Percentiles rank a stretch among this genome's conserved stretches.
Conservation (phyloP, 352 stramenopile species). For the Globisporangium parvum region DNA sequence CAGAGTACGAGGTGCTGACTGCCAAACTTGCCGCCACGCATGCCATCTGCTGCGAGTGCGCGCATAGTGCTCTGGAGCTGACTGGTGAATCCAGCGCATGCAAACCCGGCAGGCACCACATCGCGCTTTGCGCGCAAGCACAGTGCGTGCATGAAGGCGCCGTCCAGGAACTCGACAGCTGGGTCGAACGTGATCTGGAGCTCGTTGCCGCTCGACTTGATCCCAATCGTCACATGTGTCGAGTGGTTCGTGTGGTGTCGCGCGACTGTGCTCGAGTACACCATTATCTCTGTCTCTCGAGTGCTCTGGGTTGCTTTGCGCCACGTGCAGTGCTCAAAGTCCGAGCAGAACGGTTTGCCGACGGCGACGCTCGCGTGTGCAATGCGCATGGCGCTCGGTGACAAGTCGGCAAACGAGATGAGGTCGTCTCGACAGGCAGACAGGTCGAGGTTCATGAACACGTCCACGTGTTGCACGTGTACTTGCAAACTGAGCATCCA, state of each 20-base stretch:
- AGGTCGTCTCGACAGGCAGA: slow-evolving; percentile 6
- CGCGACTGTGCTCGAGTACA: neutral
- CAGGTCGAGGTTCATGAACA: slow-evolving; percentile 18
- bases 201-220: neutral
- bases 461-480: slow-evolving; percentile 7
- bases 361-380: slow-evolving; percentile 16
- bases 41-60: neutral
- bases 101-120: neutral
- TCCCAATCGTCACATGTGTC: neutral
- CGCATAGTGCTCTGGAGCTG: slow-evolving; percentile 1
- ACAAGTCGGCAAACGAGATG: slow-evolving; percentile 21
- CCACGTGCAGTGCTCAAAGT: slow-evolving; percentile 6
- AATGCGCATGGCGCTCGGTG: slow-evolving; percentile 13
- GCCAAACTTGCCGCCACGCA: slow-evolving; percentile 2
- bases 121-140: slow-evolving; percentile 2
- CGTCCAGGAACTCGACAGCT: neutral
- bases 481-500: slow-evolving; percentile 37
- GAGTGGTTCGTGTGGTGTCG: neutral
- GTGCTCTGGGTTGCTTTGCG: neutral
- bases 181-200: neutral
- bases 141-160: neutral
- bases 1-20: slow-evolving; percentile 24
- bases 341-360: neutral
- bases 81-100: neutral
- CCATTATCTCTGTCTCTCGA: neutral